Evolutionary conservation across 2,329 filamentous ascomycete genomes (phyloP).

Genomic region (Botrytis squamosa): DNA sequence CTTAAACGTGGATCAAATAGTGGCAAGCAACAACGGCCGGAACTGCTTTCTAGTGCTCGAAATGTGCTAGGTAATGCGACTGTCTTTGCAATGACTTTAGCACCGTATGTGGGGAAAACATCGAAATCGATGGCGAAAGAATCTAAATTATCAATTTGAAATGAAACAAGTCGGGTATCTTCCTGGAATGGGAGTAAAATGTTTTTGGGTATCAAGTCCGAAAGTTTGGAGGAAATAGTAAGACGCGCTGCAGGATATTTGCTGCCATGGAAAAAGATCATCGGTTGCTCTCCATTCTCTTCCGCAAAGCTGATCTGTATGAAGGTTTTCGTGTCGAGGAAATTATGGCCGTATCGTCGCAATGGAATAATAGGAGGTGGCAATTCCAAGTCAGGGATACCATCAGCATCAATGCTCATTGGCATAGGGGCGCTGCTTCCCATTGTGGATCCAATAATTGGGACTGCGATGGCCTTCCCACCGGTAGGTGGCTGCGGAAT

Average conservation of each 20-base stretch:
- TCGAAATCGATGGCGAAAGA: slow-evolving; percentile 96
- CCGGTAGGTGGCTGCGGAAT: slow-evolving; percentile 27
- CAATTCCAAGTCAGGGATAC: slow-evolving; percentile 86
- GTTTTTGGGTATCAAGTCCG: slow-evolving; percentile 94
- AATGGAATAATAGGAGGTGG: slow-evolving; percentile 95
- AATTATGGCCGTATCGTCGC: slow-evolving; percentile 94
- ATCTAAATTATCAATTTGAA: slow-evolving; percentile 92
- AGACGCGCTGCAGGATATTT: slow-evolving; percentile 94
- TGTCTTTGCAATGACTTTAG: slow-evolving; percentile 94
- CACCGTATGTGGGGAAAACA: slow-evolving; percentile 95
- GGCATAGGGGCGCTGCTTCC: slow-evolving; percentile 47
- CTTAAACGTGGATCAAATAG: slow-evolving; percentile 89
- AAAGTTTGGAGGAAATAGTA: slow-evolving; percentile 94
- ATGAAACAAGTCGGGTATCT: slow-evolving; percentile 88
- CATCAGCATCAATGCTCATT: slow-evolving; percentile 75
- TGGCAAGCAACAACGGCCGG: slow-evolving; percentile 78
- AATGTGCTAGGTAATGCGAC: slow-evolving; percentile 89
- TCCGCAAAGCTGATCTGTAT: slow-evolving; percentile 84
- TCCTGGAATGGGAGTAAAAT: slow-evolving; percentile 94
- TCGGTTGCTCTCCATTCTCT: slow-evolving; percentile 67
- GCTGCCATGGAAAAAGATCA: slow-evolving; percentile 94
- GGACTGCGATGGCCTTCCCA: slow-evolving; percentile 32
- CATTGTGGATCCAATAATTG: slow-evolving; percentile 38
- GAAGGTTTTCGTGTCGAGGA: slow-evolving; percentile 95
- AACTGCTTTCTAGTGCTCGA: slow-evolving; percentile 69